A percentile compares a stretch with the other conserved stretches of the same genome.
Evolutionary conservation across 441 rosid genomes (phyloP).

Genomic region (Syzygium syzygioides): DNA sequence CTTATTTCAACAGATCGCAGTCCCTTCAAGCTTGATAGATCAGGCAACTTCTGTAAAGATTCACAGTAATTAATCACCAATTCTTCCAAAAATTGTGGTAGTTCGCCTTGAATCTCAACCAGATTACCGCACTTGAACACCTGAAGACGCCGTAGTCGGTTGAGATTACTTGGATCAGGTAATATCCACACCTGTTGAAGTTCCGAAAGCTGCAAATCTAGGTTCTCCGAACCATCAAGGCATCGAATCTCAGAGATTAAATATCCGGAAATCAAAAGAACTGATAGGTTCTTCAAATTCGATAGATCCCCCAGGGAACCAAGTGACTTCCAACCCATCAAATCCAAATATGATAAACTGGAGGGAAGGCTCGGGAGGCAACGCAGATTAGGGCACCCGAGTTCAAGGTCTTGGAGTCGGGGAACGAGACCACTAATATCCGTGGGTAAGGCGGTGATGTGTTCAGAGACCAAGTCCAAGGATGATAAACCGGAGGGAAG

Average conservation of each 20-base stretch:
- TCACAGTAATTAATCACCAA: fast-evolving
- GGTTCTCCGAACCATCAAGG: background rate
- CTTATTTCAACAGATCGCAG: fast-evolving
- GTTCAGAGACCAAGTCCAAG: fast-evolving
- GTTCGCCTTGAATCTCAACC: background rate
- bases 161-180: background rate
- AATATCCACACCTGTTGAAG: fast-evolving
- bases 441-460: background rate
- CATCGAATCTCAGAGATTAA: background rate
- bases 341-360: fast-evolving
- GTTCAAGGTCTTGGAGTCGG: fast-evolving
- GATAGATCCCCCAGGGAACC: background rate
- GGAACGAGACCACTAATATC: background rate
- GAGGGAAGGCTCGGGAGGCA: background rate
- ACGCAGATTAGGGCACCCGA: fast-evolving
- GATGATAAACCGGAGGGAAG: background rate
- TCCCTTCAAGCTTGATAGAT: background rate
- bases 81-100: fast-evolving
- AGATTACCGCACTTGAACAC: no score
- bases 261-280: fast-evolving
- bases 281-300: fast-evolving
- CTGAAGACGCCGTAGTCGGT: background rate
- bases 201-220: fast-evolving
- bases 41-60: background rate
- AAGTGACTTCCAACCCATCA: fast-evolving